A percentile compares a stretch with the other conserved stretches of the same genome.
Evolutionary conservation across 2,329 filamentous ascomycete genomes (phyloP).

Genomic region (Fusarium newnesense): DNA sequence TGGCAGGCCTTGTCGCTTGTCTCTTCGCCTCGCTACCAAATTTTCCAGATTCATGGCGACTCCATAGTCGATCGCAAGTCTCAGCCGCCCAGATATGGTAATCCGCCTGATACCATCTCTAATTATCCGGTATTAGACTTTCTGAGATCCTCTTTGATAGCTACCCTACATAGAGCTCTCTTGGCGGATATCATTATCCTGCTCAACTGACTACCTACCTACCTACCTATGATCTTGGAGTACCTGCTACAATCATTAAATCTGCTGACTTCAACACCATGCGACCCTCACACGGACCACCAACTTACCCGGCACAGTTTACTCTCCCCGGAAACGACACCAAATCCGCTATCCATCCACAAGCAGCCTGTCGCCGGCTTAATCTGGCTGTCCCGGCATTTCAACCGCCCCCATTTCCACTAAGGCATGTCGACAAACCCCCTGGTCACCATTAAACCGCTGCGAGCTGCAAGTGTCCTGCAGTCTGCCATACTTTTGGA

Average conservation of each 20-base stretch:
- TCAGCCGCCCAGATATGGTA: background rate
- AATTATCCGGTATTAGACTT: constrained; percentile 38
- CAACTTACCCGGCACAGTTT: constrained; percentile 24
- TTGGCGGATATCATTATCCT: background rate
- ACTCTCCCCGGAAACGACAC: constrained; percentile 1
- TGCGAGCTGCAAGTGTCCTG: constrained; percentile 28
- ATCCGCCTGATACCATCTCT: constrained; percentile 32
- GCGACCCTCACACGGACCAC: constrained; percentile 30
- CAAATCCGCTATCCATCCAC: constrained; percentile 4
- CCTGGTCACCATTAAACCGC: constrained; percentile 24
- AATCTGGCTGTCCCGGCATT: constrained; percentile 33
- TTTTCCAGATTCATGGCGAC: constrained; percentile 14
- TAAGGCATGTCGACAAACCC: constrained; percentile 14
- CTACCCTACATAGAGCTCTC: background rate
- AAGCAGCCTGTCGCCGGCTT: constrained; percentile 33
- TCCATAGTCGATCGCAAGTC: constrained; percentile 32
- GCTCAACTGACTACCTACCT: background rate
- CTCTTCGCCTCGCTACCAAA: constrained; percentile 7
- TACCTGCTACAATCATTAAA: constrained; percentile 25
- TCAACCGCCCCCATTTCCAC: constrained; percentile 22
- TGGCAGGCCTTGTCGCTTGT: constrained; percentile 32
- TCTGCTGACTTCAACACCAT: constrained; percentile 42
- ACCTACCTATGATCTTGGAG: background rate
- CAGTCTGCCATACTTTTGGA: constrained; percentile 27
- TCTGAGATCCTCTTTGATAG: constrained; percentile 2